Evolutionary conservation across 495 filamentous ascomycete genomes (phyloP).

Genomic region (Penicillium goetzii): DNA sequence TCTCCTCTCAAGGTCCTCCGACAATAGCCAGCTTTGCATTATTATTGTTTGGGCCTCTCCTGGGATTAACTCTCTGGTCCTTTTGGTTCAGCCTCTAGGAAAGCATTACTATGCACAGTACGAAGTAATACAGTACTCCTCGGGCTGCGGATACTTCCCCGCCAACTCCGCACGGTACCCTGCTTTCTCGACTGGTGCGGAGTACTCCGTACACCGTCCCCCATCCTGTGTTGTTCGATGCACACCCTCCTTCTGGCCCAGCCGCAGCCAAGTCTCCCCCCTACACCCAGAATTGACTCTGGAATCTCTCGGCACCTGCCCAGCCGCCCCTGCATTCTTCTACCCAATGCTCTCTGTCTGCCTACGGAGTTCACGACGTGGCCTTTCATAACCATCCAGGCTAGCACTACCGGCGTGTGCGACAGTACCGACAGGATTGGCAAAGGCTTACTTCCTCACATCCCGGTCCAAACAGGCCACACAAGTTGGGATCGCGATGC

Average conservation of each 20-base stretch:
- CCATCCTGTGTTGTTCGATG: not conserved
- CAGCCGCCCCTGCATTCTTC: conserved; percentile 19
- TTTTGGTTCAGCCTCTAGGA: not conserved
- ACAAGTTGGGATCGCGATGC: conserved; percentile 12
- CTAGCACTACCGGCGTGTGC: conserved; percentile 10
- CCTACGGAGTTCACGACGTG: not conserved
- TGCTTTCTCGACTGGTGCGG: not conserved
- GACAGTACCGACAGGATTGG: conserved; percentile 22
- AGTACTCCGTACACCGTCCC: not conserved
- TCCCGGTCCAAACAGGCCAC: not conserved
- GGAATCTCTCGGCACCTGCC: conserved; percentile 3
- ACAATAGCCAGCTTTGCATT: not conserved
- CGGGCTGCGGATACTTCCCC: conserved; percentile 1
- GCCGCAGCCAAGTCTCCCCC: not conserved
- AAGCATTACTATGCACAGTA: not conserved
- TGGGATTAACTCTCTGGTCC: not conserved
- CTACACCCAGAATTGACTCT: not conserved
- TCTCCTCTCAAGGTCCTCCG: not conserved
- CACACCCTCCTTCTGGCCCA: not conserved
- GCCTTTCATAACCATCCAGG: conserved; percentile 6
- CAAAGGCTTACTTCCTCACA: conserved; percentile 31
- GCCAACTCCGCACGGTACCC: not conserved
- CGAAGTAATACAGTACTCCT: too few species aligned
- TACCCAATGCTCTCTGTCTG: not conserved
- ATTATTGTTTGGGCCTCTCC: not conserved